Percentiles rank a stretch among this genome's conserved stretches.
These are phyloP conservation scores for Auricularia sp. DNA, from an alignment of 768 basidiomycete genomes.

Conservation along the genomic window DNA sequence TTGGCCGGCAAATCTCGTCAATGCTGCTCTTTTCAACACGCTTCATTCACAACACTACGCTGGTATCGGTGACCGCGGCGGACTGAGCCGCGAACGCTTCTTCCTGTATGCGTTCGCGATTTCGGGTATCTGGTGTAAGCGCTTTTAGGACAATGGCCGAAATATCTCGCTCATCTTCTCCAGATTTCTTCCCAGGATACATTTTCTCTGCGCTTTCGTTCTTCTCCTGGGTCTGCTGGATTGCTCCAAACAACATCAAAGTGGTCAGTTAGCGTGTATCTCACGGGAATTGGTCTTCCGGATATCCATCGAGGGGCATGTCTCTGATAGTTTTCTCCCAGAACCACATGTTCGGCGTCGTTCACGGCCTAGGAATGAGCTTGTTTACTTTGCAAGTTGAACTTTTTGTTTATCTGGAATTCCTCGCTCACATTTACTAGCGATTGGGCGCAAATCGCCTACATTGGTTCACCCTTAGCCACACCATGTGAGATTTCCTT, in stretches of 20 bases:
- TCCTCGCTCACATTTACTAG: background rate
- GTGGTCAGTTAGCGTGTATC: constrained; percentile 17
- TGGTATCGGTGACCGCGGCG: constrained; percentile 38
- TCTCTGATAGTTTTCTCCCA: no score
- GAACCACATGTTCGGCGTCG: constrained; percentile 61
- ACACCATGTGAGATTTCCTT: constrained; percentile 16
- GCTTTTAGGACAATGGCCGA: background rate
- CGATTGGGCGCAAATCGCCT: constrained; percentile 73
- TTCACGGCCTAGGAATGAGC: constrained; percentile 16
- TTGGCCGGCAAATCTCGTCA: constrained; percentile 64
- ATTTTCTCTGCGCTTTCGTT: constrained; percentile 43
- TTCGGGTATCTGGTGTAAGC: constrained; percentile 34
- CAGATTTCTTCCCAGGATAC: constrained; percentile 58
- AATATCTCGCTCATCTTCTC: background rate
- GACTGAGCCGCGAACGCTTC: constrained; percentile 49
- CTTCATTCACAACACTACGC: constrained; percentile 47
- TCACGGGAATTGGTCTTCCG: no score
- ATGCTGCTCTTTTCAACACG: constrained; percentile 65
- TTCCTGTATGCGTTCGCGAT: constrained; percentile 45
- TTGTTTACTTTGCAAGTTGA: constrained; percentile 20
- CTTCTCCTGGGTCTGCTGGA: constrained; percentile 50
- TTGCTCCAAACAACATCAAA: constrained; percentile 54
- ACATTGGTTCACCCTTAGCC: constrained; percentile 24
- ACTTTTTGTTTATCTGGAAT: background rate
- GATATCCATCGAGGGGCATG: no score